These are phyloP conservation scores for Marchantia polymorpha DNA, from an alignment of 225 moss, liverwort and hornwort species.

Conservation along the genomic window DNA sequence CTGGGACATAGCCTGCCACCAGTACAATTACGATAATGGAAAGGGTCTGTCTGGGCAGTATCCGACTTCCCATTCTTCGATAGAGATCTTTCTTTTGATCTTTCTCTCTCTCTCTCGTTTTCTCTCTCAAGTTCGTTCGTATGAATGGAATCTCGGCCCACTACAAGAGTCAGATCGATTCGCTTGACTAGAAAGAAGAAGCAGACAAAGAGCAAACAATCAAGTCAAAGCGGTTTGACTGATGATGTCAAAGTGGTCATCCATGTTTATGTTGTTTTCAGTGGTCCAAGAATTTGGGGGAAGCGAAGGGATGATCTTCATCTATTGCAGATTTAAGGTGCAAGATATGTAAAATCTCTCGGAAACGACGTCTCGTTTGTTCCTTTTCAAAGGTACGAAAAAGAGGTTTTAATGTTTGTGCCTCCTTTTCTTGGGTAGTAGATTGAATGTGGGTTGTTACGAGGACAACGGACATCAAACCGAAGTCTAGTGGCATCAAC, in stretches of 20 bases:
- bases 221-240: background rate
- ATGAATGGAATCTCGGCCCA: background rate
- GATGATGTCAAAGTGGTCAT: background rate
- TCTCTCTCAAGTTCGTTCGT: background rate
- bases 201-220: background rate
- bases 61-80: background rate
- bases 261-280: background rate
- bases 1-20: no score
- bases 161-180: background rate
- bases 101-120: background rate
- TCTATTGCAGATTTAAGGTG: background rate
- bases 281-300: background rate
- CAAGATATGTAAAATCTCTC: background rate
- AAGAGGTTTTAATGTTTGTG: background rate
- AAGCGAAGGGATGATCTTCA: background rate
- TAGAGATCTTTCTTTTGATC: background rate
- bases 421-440: background rate
- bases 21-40: background rate
- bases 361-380: background rate
- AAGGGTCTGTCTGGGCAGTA: background rate
- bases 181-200: background rate
- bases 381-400: background rate
- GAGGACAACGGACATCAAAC: background rate
- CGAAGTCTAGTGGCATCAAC: background rate
- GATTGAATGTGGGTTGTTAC: background rate